Base-by-base conservation (phyloP, 1,284 basidiomycete species). In the Ceratobasidium papillatum region DNA sequence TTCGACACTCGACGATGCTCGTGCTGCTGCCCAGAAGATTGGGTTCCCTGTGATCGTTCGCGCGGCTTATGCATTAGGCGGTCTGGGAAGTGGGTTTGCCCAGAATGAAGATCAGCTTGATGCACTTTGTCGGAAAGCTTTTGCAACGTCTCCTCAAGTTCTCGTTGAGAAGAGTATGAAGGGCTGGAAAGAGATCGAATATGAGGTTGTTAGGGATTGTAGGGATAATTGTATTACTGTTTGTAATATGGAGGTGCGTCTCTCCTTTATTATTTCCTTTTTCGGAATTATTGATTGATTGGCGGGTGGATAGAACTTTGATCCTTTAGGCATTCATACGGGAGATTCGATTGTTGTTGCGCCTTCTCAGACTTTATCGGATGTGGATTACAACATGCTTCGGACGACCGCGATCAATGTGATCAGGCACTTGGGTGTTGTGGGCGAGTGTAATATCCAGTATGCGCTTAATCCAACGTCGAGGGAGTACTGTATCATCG, bases 171-270 rank as follows among this genome's bases (percentile, higher is more conserved):
- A 91, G 87, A 96, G 94, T 81, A 99, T 99, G 96, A 98, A 99
- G 85, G 97, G 97, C 14, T 99, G 96, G 96, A 99, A 99, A 85
- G 97, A 99, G 86, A 95, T 99, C 79, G 97, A 99, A 85, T 99
- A 99, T 80, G 97, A 99, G 83, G 97, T 99, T 66, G 97, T 99
- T n/a, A 89, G 97, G 75, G 97, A 99, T 84, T 98, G 95, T 84
- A 88, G 94, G 78, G 93, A 99, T 83, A 98, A 98, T 83, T 98
- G 96, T 81, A 99, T 99, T 84, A 98, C 96, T 0, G 96, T 99
- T 77, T 99, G 98, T 84, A 99, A 99, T 86, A 99, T 99, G 97
- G 96, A 99, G 93, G 95, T 94, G 74, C 76, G 90, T 83, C 14
- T 47, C 38, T 30, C 45, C 74, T 66, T 56, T 66, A 59, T 56